A percentile compares a stretch with the other conserved stretches of the same genome.
Conservation (phyloP, 1,284 basidiomycete species). For the Cystobasidium slooffiae region DNA sequence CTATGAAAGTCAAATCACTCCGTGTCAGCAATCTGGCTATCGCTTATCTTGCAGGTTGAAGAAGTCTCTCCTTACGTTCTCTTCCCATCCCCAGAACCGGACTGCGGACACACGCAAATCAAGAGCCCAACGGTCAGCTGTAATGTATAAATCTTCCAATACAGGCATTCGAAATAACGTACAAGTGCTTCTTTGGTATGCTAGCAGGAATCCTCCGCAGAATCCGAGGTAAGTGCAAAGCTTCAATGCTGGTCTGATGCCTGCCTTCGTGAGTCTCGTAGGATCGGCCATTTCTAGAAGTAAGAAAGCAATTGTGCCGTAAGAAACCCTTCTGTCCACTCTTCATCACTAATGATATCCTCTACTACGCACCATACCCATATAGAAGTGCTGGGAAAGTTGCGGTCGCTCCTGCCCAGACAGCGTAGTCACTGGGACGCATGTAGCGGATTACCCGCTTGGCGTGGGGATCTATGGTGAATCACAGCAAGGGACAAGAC, state of each 20-base stretch:
- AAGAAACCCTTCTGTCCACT: background rate
- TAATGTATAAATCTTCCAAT: background rate
- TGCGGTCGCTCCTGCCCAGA: constrained; percentile 79
- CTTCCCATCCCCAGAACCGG: constrained; percentile 95
- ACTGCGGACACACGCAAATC: constrained; percentile 61
- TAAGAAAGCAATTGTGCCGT: background rate
- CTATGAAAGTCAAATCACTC: background rate
- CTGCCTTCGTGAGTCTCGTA: constrained; percentile 40
- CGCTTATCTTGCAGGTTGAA: background rate
- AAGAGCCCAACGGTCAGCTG: background rate
- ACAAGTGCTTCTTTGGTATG: constrained; percentile 89
- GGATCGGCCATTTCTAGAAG: constrained; percentile 61
- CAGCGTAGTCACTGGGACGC: constrained; percentile 81
- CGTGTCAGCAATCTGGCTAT: background rate
- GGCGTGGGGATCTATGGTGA: constrained; percentile 76
- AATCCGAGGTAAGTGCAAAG: constrained; percentile 69
- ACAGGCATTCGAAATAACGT: constrained; percentile 56
- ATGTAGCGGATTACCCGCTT: constrained; percentile 86
- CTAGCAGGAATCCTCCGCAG: constrained; percentile 86
- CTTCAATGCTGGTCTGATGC: constrained; percentile 57
- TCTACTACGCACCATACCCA: constrained; percentile 65
- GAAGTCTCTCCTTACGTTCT: constrained; percentile 66
- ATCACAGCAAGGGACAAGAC: background rate
- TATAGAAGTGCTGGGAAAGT: constrained; percentile 77
- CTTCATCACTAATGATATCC: background rate